phyloP scores from a whole-genome alignment of 1,284 basidiomycete genomes.

The Leccinum pachyderme region DNA sequence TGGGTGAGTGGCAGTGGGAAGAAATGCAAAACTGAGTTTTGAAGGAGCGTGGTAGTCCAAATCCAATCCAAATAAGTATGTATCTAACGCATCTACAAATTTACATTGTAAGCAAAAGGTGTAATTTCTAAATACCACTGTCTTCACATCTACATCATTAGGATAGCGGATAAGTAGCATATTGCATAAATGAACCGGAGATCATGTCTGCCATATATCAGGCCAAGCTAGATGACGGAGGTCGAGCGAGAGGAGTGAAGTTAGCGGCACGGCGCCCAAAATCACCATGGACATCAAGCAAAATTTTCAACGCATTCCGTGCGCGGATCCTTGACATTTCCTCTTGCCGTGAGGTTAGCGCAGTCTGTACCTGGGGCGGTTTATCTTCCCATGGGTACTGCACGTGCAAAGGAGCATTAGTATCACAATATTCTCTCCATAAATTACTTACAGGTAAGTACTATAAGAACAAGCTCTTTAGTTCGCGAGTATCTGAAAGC shows the following conservation, averaged over 20 bases:
- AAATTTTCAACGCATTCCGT: slow-evolving; percentile 88
- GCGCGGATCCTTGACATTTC: slow-evolving; percentile 88
- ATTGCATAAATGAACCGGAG: background rate
- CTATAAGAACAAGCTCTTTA: slow-evolving; percentile 33
- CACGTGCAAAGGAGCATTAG: slow-evolving; percentile 9
- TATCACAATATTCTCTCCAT: slow-evolving; percentile 2
- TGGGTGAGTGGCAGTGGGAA: background rate
- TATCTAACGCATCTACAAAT: background rate
- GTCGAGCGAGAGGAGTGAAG: slow-evolving; percentile 35
- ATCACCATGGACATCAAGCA: slow-evolving; percentile 82
- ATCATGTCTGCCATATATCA: slow-evolving; percentile 8
- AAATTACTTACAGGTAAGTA: slow-evolving; percentile 63
- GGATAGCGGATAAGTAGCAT: slow-evolving; percentile 14
- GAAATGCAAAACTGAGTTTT: background rate
- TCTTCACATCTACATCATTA: slow-evolving; percentile 19
- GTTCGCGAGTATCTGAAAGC: background rate
- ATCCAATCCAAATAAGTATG: slow-evolving; percentile 6
- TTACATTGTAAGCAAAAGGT: background rate
- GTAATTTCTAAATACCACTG: slow-evolving; percentile 7
- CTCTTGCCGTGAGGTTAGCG: slow-evolving; percentile 69
- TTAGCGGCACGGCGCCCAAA: slow-evolving; percentile 59
- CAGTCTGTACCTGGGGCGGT: slow-evolving; percentile 62
- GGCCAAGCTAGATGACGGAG: slow-evolving; percentile 36
- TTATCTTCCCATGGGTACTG: slow-evolving; percentile 79
- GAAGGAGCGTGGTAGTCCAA: background rate